A percentile compares a stretch with the other conserved stretches of the same genome.
These are phyloP conservation scores for Hemileccinum rubropunctum DNA, from an alignment of 768 basidiomycete genomes.

Conservation along the genomic window DNA sequence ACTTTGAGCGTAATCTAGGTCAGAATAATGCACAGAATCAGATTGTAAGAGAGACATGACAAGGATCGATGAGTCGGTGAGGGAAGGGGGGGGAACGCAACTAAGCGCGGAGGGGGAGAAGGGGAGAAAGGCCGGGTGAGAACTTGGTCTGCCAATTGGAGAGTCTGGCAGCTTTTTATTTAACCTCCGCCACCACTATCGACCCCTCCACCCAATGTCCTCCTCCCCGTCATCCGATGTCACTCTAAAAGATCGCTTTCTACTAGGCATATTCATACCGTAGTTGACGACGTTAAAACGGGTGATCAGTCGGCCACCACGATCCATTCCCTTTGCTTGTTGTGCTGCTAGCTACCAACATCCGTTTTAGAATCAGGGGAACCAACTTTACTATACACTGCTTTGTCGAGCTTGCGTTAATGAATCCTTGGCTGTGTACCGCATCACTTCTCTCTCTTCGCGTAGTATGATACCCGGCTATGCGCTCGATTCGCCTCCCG, in stretches of 20 bases:
- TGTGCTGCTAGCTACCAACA: no score
- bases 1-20: conserved; percentile 26
- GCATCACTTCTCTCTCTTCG: no score
- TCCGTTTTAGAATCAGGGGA: no score
- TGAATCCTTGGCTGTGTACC: background rate
- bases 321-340: no score
- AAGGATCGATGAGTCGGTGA: conserved; percentile 3
- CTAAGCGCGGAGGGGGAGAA: conserved; percentile 19
- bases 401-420: no score
- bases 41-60: conserved; percentile 31
- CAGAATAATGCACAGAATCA: conserved; percentile 18
- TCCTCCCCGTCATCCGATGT: background rate
- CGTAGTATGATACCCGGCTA: background rate
- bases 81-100: background rate
- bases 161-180: conserved; percentile 6
- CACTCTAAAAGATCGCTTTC: background rate
- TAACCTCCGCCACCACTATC: conserved; percentile 28
- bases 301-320: no score
- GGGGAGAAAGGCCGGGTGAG: conserved; percentile 27
- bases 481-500: background rate
- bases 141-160: conserved; percentile 20
- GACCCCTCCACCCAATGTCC: conserved; percentile 2
- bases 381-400: no score
- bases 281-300: no score
- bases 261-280: background rate